Percentiles rank a stretch among this genome's conserved stretches.
These are phyloP conservation scores for Monosporascus sp. DNA, from an alignment of 2,329 filamentous ascomycete genomes.

Conservation along the genomic window DNA sequence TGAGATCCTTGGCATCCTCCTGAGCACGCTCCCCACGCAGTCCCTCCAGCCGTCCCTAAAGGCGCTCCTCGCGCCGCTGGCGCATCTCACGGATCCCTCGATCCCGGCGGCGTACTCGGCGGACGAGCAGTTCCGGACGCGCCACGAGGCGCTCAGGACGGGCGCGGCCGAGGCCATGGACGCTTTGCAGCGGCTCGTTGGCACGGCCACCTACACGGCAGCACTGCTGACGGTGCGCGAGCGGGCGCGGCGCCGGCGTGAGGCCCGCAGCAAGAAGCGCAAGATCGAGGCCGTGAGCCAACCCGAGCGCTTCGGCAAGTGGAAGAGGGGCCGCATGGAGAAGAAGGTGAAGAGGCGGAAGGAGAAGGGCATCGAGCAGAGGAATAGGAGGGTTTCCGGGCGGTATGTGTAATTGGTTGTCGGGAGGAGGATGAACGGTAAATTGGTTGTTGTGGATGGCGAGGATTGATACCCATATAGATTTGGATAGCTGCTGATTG, in stretches of 20 bases:
- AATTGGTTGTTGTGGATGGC: not conserved
- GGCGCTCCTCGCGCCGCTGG: constrained; percentile 55
- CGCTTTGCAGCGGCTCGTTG: constrained; percentile 76
- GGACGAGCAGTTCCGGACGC: constrained; percentile 62
- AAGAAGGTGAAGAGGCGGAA: constrained; percentile 79
- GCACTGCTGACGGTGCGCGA: constrained; percentile 68
- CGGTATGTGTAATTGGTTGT: constrained; percentile 57
- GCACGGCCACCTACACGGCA: constrained; percentile 72
- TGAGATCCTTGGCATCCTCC: constrained; percentile 66
- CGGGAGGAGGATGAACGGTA: constrained; percentile 1
- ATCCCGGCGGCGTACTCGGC: constrained; percentile 67
- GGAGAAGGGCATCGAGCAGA: constrained; percentile 68
- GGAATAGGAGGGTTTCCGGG: constrained; percentile 48
- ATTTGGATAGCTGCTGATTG: not conserved
- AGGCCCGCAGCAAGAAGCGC: constrained; percentile 74
- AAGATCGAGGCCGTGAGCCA: constrained; percentile 80
- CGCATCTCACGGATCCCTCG: constrained; percentile 76
- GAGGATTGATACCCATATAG: not conserved
- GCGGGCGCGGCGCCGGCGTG: constrained; percentile 64
- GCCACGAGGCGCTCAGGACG: constrained; percentile 64
- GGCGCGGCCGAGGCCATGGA: constrained; percentile 75
- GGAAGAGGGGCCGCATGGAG: constrained; percentile 79
- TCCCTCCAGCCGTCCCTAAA: constrained; percentile 59
- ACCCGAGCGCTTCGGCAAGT: constrained; percentile 70
- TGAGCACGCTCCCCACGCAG: constrained; percentile 51